These are phyloP conservation scores for Zymoseptoria passerinii DNA, from an alignment of 2,329 filamentous ascomycete species.

Conservation along the genomic window DNA sequence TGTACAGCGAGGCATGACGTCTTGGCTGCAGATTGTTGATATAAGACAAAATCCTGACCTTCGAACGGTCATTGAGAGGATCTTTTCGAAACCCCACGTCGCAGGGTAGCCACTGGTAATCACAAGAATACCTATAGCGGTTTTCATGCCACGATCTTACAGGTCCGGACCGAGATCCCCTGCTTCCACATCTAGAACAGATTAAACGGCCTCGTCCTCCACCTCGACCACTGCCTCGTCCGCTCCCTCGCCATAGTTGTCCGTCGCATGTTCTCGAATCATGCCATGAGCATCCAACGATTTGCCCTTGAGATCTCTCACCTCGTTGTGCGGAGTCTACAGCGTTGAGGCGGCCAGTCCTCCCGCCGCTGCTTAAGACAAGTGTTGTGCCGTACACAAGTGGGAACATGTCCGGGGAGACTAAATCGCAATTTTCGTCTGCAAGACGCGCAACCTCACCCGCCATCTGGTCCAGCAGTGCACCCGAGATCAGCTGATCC, in stretches of 20 bases:
- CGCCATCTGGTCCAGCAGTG: conserved; percentile 26
- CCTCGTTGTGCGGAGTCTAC: neutral
- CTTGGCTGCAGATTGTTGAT: conserved; percentile 9
- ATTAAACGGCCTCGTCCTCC: neutral
- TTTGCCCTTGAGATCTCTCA: neutral
- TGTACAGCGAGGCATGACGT: conserved; percentile 1
- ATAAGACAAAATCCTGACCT: conserved; percentile 10
- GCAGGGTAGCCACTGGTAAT: conserved; percentile 7
- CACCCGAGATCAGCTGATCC: conserved; percentile 36
- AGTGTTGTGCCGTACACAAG: conserved; percentile 18
- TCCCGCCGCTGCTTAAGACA: conserved; percentile 9
- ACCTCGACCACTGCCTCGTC: neutral
- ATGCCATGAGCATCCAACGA: neutral
- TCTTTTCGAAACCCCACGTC: conserved; percentile 2
- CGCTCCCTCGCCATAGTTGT: neutral
- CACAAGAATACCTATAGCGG: neutral
- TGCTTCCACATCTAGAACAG: neutral
- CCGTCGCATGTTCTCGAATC: neutral
- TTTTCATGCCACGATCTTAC: neutral
- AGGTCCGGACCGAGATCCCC: too few species aligned
- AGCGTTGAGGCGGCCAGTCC: neutral
- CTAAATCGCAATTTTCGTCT: conserved; percentile 26
- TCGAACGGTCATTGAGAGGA: neutral
- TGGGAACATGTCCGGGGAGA: conserved; percentile 15
- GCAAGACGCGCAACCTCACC: conserved; percentile 36